These are phyloP conservation scores for Trametes meyenii DNA, from an alignment of 768 basidiomycete species.

Conservation along the genomic window DNA sequence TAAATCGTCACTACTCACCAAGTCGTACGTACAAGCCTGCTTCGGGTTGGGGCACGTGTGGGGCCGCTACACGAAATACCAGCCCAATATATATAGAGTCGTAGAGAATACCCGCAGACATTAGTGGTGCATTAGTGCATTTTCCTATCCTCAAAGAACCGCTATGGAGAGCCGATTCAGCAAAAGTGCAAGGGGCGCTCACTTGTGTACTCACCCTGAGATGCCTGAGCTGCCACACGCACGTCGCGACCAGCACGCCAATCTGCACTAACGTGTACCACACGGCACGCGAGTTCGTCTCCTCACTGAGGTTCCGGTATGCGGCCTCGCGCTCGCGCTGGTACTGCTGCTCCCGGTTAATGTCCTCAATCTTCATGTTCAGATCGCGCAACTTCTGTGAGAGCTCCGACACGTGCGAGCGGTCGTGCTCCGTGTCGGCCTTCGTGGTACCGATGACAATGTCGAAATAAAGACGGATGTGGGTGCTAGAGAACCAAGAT, in stretches of 20 bases:
- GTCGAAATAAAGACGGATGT: constrained; percentile 94
- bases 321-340: constrained; percentile 94
- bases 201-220: constrained; percentile 64
- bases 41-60: neutral
- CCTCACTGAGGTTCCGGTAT: constrained; percentile 86
- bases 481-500: constrained; percentile 79
- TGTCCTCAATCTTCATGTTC: constrained; percentile 91
- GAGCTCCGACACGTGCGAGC: constrained; percentile 80
- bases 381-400: constrained; percentile 87
- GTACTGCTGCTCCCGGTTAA: constrained; percentile 95
- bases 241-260: constrained; percentile 78
- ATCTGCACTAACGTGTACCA: constrained; percentile 96
- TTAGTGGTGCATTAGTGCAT: constrained; percentile 50
- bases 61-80: neutral
- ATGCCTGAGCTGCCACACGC: constrained; percentile 92
- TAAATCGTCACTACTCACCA: too few relatives aligned
- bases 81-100: constrained; percentile 23
- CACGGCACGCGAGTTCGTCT: constrained; percentile 88
- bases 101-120: constrained; percentile 12
- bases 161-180: constrained; percentile 41
- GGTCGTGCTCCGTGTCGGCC: constrained; percentile 84
- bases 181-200: neutral
- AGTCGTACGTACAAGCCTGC: neutral
- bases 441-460: constrained; percentile 89
- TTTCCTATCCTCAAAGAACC: constrained; percentile 87